phyloP scores from a whole-genome alignment of 441 rosid species.

The Daphne laureola region DNA sequence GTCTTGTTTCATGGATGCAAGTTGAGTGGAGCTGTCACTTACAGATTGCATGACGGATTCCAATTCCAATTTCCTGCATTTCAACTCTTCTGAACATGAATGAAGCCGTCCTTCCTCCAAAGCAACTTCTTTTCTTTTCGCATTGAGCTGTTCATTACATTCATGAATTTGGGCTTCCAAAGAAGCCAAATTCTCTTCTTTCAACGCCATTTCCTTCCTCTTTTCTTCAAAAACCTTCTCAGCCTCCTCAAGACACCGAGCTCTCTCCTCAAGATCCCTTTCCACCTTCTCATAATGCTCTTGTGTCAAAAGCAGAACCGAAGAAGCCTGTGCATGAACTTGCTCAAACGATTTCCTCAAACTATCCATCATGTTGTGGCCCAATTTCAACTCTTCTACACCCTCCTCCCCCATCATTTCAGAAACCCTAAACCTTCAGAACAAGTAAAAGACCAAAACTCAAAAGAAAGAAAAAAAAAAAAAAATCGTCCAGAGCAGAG shows the following conservation, averaged over 20 bases:
- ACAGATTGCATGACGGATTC: too few species aligned
- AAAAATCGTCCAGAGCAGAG: too few species aligned
- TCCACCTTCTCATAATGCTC: constrained; percentile 16
- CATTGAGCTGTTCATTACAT: constrained; percentile 12
- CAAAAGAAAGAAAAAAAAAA: too few species aligned
- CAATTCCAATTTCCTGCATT: constrained; percentile 13
- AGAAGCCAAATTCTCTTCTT: constrained; percentile 10
- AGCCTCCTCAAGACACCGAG: constrained; percentile 9
- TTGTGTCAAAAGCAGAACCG: constrained; percentile 28
- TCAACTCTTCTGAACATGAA: constrained; percentile 1
- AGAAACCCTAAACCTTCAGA: too few species aligned
- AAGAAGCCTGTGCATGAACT: constrained; percentile 23
- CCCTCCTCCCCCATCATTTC: constrained; percentile 5
- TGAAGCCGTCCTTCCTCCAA: constrained; percentile 7
- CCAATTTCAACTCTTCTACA: constrained; percentile 13
- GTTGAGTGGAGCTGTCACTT: constrained; percentile 14
- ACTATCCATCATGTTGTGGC: constrained; percentile 18
- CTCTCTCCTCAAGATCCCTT: constrained; percentile 15
- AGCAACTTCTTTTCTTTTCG: constrained; percentile 11
- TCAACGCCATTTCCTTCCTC: constrained; percentile 22
- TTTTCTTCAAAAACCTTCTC: constrained; percentile 11
- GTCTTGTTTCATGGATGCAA: constrained; percentile 17
- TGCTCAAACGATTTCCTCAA: constrained; percentile 21
- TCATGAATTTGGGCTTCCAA: constrained; percentile 12
- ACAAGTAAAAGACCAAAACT: too few species aligned